phyloP scores from a whole-genome alignment of 306 rosid genomes.

The Glycine latifolia region DNA sequence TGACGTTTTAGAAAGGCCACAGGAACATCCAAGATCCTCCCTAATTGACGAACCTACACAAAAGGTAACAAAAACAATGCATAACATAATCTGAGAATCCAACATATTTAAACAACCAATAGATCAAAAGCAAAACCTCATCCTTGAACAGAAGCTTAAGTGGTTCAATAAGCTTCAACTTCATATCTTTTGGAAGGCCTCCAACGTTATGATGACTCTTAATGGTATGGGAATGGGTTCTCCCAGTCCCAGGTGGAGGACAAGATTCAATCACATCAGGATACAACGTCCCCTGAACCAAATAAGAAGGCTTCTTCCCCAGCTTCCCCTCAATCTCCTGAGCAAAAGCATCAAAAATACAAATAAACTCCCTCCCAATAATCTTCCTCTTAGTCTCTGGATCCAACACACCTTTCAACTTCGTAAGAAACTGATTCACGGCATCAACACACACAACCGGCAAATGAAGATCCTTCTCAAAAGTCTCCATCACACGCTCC shows the following conservation, averaged over 20 bases:
- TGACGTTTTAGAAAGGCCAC: constrained; percentile 84
- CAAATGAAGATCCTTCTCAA: constrained; percentile 86
- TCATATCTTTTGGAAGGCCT: constrained; percentile 98
- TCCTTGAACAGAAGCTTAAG: constrained; percentile 94
- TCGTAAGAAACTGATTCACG: constrained; percentile 66
- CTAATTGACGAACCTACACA: constrained; percentile 81
- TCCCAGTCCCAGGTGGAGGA: constrained; percentile 96
- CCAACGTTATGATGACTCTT: constrained; percentile 99
- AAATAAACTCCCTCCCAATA: constrained; percentile 88
- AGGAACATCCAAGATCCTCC: constrained; percentile 85
- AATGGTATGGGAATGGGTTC: constrained; percentile 93
- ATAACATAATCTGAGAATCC: constrained; percentile 11
- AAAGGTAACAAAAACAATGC: constrained; percentile 12
- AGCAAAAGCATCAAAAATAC: constrained; percentile 83
- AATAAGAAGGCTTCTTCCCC: constrained; percentile 70
- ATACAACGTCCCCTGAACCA: constrained; percentile 95
- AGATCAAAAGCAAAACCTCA: constrained; percentile 68
- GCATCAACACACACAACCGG: constrained; percentile 91
- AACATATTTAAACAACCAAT: constrained; percentile 25
- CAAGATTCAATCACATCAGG: constrained; percentile 98
- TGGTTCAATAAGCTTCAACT: constrained; percentile 91
- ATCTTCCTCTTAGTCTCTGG: constrained; percentile 94
- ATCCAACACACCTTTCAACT: constrained; percentile 86
- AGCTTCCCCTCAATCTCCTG: constrained; percentile 68
- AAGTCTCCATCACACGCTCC: constrained; percentile 91